A percentile compares a stretch with the other conserved stretches of the same genome.
phyloP scores from a whole-genome alignment of 345 rosid genomes.

The Limnanthes douglasii region DNA sequence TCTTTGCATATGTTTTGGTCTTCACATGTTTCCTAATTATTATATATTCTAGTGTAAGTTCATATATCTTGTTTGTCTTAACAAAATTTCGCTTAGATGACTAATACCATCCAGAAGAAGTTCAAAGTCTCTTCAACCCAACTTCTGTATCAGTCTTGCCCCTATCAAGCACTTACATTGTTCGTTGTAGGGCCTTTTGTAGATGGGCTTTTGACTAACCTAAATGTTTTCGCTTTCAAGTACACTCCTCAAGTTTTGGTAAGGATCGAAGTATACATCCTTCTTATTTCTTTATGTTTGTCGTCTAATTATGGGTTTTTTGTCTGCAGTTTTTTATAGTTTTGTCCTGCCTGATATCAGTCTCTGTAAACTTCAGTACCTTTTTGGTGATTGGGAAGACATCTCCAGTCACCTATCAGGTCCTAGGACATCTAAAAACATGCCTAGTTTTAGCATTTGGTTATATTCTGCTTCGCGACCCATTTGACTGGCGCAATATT shows the following conservation, averaged over 20 bases:
- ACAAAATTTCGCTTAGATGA: conserved; percentile 62
- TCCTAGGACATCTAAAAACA: conserved; percentile 97
- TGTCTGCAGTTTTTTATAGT: conserved; percentile 96
- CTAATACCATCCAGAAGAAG: conserved; percentile 99
- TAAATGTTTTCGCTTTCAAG: conserved; percentile 90
- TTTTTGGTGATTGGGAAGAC: conserved; percentile 98
- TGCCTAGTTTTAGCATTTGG: conserved; percentile 98
- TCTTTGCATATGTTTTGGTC: conserved; percentile 6
- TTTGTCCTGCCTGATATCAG: conserved; percentile 95
- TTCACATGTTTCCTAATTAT: neutral
- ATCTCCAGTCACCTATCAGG: conserved; percentile 99
- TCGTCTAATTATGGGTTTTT: conserved; percentile 6
- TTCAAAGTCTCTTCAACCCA: conserved; percentile 99
- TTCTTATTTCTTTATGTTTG: conserved; percentile 1
- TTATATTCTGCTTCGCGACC: conserved; percentile 76
- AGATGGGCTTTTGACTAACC: conserved; percentile 90
- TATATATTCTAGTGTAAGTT: neutral
- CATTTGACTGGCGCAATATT: conserved; percentile 96
- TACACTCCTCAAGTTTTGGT: conserved; percentile 98
- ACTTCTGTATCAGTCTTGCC: conserved; percentile 96
- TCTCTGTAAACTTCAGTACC: conserved; percentile 98
- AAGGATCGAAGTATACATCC: conserved; percentile 15
- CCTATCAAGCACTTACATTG: conserved; percentile 90
- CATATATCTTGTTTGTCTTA: conserved; percentile 23
- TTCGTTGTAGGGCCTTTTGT: conserved; percentile 86